Conservation (phyloP, 306 rosid species). For the Purshia tridentata region DNA sequence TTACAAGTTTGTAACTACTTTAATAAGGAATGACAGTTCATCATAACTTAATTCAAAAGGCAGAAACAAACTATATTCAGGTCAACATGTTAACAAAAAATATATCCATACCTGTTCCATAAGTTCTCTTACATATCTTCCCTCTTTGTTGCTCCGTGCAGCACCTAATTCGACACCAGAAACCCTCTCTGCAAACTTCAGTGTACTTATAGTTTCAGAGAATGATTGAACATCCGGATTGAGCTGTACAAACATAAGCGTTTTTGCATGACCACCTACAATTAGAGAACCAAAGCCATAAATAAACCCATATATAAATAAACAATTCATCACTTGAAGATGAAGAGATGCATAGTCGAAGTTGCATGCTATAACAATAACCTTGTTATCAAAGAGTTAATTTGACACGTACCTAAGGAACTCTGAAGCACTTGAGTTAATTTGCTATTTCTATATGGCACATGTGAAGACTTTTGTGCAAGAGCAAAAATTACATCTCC, state of each 20-base stretch:
- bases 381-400: not conserved
- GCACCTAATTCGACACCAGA: slow-evolving; percentile 98
- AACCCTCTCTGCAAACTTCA: slow-evolving; percentile 99
- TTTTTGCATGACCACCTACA: slow-evolving; percentile 97
- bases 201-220: slow-evolving; percentile 82
- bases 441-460: slow-evolving; percentile 97
- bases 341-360: slow-evolving; percentile 3
- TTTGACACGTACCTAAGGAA: slow-evolving; percentile 66
- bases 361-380: not conserved
- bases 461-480: slow-evolving; percentile 83
- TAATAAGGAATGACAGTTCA: not conserved
- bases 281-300: slow-evolving; percentile 22
- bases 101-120: slow-evolving; percentile 75
- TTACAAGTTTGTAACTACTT: not conserved
- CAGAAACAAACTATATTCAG: slow-evolving; percentile 5
- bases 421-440: slow-evolving; percentile 97
- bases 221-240: slow-evolving; percentile 91
- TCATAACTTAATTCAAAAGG: not conserved
- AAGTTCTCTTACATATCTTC: slow-evolving; percentile 90
- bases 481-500: slow-evolving; percentile 98
- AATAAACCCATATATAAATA: too few relatives aligned
- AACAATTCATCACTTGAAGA: slow-evolving; percentile 8
- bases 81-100: slow-evolving; percentile 14
- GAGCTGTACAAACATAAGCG: slow-evolving; percentile 98
- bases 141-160: slow-evolving; percentile 96